Percentiles rank a stretch among this genome's conserved stretches.
These are phyloP conservation scores for Hymenoscyphus repandus DNA, from an alignment of 2,329 filamentous ascomycete species.

Conservation along the genomic window DNA sequence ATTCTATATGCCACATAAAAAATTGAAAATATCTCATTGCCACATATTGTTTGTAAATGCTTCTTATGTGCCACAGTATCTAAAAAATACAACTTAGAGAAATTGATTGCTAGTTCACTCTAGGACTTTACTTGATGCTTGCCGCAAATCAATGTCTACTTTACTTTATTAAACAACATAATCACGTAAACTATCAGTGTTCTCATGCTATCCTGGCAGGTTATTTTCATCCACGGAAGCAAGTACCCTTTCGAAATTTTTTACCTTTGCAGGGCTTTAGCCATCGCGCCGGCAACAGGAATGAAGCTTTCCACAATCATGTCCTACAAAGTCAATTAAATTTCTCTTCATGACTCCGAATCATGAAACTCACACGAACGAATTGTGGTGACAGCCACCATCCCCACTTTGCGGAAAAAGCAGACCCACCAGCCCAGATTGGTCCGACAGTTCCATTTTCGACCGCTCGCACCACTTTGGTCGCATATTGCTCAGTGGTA, in stretches of 20 bases:
- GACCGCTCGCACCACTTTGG: slow-evolving; percentile 2
- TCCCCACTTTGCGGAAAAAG: background rate
- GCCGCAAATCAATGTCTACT: too few relatives aligned
- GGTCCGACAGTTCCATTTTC: slow-evolving; percentile 5
- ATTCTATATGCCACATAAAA: too few relatives aligned
- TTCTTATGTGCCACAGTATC: too few relatives aligned
- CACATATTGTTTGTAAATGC: too few relatives aligned
- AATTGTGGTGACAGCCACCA: background rate
- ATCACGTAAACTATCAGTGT: too few relatives aligned
- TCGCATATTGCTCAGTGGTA: slow-evolving; percentile 2
- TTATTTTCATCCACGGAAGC: background rate
- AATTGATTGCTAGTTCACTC: too few relatives aligned
- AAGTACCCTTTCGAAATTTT: background rate
- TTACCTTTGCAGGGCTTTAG: slow-evolving; percentile 2
- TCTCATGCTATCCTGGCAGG: too few relatives aligned
- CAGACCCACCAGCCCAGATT: slow-evolving; percentile 3
- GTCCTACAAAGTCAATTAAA: slow-evolving; percentile 3
- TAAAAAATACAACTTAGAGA: too few relatives aligned
- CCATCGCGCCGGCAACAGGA: slow-evolving; percentile 5
- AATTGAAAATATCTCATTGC: too few relatives aligned
- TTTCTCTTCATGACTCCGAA: background rate
- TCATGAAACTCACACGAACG: background rate
- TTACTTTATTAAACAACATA: too few relatives aligned
- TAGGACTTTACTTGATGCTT: too few relatives aligned
- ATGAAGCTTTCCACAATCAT: slow-evolving; percentile 1